These are phyloP conservation scores for Phoenix roebelenii DNA, from an alignment of 176 grass and related monocot genomes.

Conservation along the genomic window DNA sequence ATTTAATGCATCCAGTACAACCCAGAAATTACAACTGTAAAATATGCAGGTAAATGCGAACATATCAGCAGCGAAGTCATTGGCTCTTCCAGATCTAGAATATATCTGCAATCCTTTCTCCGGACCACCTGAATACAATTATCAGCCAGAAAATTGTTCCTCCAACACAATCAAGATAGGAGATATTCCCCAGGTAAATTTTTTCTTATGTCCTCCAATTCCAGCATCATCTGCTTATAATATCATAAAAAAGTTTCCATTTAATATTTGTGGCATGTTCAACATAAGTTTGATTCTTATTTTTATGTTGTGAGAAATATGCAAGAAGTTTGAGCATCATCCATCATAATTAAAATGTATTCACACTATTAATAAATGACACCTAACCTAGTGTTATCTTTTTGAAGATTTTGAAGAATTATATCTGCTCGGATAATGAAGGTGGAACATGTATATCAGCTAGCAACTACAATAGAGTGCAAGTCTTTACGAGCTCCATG, in stretches of 20 bases:
- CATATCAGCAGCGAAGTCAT: conserved; percentile 52
- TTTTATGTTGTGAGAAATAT: no score
- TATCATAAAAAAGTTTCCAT: not conserved
- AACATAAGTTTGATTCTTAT: no score
- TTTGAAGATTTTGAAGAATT: conserved; percentile 57
- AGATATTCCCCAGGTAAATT: conserved; percentile 66
- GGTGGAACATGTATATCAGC: conserved; percentile 52
- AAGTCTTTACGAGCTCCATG: conserved; percentile 72
- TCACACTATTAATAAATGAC: no score
- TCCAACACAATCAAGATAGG: conserved; percentile 61
- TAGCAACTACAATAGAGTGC: conserved; percentile 66
- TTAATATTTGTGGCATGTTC: no score
- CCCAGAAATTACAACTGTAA: not conserved
- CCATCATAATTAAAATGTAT: no score
- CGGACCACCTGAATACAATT: conserved; percentile 59
- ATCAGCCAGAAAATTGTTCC: conserved; percentile 68
- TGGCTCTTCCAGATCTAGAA: conserved; percentile 43
- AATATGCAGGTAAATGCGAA: conserved; percentile 60
- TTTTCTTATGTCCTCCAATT: not conserved
- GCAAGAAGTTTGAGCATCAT: no score
- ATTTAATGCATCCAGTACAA: not conserved
- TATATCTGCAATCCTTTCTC: conserved; percentile 92
- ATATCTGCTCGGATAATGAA: conserved; percentile 51
- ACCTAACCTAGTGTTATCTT: not conserved
- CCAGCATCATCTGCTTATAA: not conserved